A percentile compares a stretch with the other conserved stretches of the same genome.
Evolutionary conservation across 2,329 filamentous ascomycete genomes (phyloP).

Genomic region (Orbilia oligospora): DNA sequence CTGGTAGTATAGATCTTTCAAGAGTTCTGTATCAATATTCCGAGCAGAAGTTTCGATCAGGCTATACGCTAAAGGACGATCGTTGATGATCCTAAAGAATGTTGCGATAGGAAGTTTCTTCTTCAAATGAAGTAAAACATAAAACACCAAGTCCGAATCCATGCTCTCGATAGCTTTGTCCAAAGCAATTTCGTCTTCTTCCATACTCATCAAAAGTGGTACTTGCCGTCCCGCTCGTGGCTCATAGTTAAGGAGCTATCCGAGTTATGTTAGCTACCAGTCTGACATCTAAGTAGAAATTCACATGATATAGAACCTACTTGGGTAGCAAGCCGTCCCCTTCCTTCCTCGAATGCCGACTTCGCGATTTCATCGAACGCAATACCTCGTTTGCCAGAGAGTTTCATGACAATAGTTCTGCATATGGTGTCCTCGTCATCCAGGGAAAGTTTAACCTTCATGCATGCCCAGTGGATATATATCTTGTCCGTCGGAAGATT

Average conservation of each 20-base stretch:
- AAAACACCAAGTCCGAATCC: constrained; percentile 92
- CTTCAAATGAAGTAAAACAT: constrained; percentile 87
- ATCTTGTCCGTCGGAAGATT: constrained; percentile 88
- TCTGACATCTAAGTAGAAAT: background rate
- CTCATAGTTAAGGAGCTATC: constrained; percentile 88
- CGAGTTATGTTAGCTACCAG: constrained; percentile 12
- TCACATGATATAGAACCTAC: constrained; percentile 27
- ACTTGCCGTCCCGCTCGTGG: constrained; percentile 96
- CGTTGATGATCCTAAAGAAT: constrained; percentile 93
- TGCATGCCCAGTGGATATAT: constrained; percentile 96
- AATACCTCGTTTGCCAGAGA: constrained; percentile 89
- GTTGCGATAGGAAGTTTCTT: constrained; percentile 89
- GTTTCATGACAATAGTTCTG: constrained; percentile 84
- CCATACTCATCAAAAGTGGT: constrained; percentile 91
- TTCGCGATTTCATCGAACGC: constrained; percentile 95
- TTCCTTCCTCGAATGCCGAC: constrained; percentile 93
- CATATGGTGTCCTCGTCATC: constrained; percentile 92
- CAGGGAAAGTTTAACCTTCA: constrained; percentile 87
- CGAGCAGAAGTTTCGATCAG: constrained; percentile 88
- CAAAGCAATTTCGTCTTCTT: constrained; percentile 92
- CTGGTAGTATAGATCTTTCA: constrained; percentile 98
- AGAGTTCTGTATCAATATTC: constrained; percentile 82
- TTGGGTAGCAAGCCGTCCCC: constrained; percentile 83
- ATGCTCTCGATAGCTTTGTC: constrained; percentile 97
- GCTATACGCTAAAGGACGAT: constrained; percentile 85